These are phyloP conservation scores for Backusella luteola DNA, from an alignment of 192 early-diverging fungal genomes.

Conservation along the genomic window DNA sequence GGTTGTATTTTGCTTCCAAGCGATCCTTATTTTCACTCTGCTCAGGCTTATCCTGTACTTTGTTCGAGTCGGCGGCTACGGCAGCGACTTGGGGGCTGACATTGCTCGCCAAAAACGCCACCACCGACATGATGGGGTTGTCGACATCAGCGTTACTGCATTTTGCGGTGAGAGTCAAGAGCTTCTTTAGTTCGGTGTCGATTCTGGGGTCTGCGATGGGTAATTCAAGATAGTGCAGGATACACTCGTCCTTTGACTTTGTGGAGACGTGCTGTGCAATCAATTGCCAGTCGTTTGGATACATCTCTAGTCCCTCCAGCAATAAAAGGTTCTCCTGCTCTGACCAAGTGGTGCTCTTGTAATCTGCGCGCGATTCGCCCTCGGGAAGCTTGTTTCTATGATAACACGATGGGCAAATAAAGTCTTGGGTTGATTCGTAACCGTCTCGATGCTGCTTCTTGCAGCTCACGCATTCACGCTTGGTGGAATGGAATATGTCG, in stretches of 20 bases:
- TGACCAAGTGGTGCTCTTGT: constrained; percentile 60
- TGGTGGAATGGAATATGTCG: constrained; percentile 2
- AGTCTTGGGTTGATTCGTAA: background rate
- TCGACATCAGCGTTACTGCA: constrained; percentile 47
- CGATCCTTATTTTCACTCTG: constrained; percentile 82
- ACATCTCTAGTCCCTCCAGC: constrained; percentile 94
- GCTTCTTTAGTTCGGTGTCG: constrained; percentile 41
- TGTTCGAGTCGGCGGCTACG: constrained; percentile 64
- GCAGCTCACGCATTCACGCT: background rate
- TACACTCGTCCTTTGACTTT: constrained; percentile 85
- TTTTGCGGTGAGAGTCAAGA: constrained; percentile 61
- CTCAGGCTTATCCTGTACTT: constrained; percentile 38
- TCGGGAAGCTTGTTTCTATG: background rate
- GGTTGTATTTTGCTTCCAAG: constrained; percentile 60
- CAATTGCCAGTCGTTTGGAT: constrained; percentile 88
- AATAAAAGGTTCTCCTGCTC: constrained; percentile 89
- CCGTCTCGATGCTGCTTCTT: background rate
- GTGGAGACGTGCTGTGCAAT: constrained; percentile 93
- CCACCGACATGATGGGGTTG: constrained; percentile 91
- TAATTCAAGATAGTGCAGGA: constrained; percentile 86
- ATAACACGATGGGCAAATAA: background rate
- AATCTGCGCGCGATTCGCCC: background rate
- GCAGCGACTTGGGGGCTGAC: constrained; percentile 87
- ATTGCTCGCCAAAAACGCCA: constrained; percentile 87
- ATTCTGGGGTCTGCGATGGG: constrained; percentile 88